Base-by-base conservation (phyloP, 495 filamentous ascomycete species). In the Pyrenopolyporus hunteri region DNA sequence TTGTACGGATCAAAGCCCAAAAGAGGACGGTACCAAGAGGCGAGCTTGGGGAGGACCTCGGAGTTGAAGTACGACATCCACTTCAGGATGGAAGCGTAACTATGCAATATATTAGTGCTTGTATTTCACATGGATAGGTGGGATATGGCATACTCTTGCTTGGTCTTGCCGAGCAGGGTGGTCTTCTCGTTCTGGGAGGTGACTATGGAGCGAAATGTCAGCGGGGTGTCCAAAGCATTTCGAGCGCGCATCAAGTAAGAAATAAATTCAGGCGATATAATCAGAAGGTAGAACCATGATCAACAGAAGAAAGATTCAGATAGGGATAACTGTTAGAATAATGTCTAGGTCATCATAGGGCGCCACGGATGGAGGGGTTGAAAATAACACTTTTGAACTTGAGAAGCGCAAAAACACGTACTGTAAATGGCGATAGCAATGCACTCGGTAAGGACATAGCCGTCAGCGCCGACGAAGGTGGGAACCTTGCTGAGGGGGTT, bases 101-200 rank as follows among this genome's bases (percentile, higher is more conserved):
- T 84, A 51, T 4, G 1, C 4, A 2, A 19, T 32, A 19, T 32
- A 56, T 76, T 63, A 76, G 74, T 40, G 36, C 31, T 11, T 48
- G 9, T 1, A 22, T 11, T 11, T 10, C 14, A 14, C 0, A 35
- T 45, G 16, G 6, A 9, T 45, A 8, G 39, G 13, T 6, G 9
- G 22, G 22, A 43, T 19, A 1, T 7, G 44, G 63, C 80, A 73
- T 87, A 91, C 84, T 99, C 94, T 81, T 98, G 92, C 88, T 99
- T 99, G 80, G 93, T 98, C 86, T 97, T 97, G 71, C 94, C 94
- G 59, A 99, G 84, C 46, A 99, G 90, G 63, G 92, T 93, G 63
- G 95, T 99, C 87, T 97, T 98, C 87, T 98, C 94, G 77, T 99
- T 98, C 82, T 99, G 94, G 68, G 94, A 97, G 73, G 94, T 91